Base-by-base conservation (phyloP, 208 protist species). In the Crithidia sp. region DNA sequence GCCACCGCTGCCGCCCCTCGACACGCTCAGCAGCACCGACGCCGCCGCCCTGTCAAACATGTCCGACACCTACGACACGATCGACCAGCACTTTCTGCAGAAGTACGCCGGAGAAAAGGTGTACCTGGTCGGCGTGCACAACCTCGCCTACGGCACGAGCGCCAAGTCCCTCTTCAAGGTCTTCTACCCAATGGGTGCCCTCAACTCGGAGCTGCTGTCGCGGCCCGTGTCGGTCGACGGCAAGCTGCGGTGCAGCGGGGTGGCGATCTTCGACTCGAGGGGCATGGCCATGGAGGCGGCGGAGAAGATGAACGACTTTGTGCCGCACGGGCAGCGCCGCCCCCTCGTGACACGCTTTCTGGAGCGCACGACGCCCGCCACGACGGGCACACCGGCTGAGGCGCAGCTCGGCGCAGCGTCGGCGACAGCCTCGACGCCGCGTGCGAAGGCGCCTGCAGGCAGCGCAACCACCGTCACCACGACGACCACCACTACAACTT, bases 151-250 rank as follows among this genome's bases (percentile, higher is more conserved):
- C 59, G 68, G 76, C 44, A 92, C 88, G 0, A 84, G 81, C 45
- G 63, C 84, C 40, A 68, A 72, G 65, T 57, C 64, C 6, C 77
- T 93, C 52, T 84, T 73, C 68, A 80, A 85, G 53, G 84, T 95
- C 58, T 93, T 95, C 76, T 90, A 86, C 73, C 90, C 82, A 9
- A 83, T 90, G 74, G 86, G 84, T 7, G 90, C 90, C n/a, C 55
- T 84, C 9, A 67, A 84, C 77, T 83, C 79, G 3, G 86, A 85
- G 47, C 60, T 95, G 67, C 76, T 81, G 79, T 79, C 77, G 37
- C 55, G 62, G 62, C 57, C 76, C 47, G 79, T 92, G 14, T 64
- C 75, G 0, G 37, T 89, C 39, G 76, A 56, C n/a, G 90, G 83
- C 45, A 88, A 86, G 39, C 49, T 55, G 50, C 80, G 84, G 13